These are phyloP conservation scores for Scenedesmus sp. DNA, from an alignment of 163 green algal species.

Conservation along the genomic window DNA sequence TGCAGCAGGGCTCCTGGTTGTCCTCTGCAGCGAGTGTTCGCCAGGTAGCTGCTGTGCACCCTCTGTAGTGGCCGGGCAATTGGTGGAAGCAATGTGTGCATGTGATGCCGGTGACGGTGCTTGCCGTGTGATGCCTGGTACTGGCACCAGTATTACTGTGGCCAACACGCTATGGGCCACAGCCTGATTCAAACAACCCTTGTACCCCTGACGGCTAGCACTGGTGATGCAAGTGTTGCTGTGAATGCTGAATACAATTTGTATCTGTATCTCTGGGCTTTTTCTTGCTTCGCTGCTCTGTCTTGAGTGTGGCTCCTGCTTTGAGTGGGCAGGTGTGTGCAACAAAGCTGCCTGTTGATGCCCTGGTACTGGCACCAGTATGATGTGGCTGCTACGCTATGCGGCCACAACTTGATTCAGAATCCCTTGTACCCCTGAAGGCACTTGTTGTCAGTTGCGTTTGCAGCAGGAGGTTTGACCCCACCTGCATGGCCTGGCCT, in stretches of 20 bases:
- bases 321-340: background rate
- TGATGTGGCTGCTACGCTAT: conserved; percentile 19
- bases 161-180: conserved; percentile 40
- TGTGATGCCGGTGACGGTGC: background rate
- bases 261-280: background rate
- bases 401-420: background rate
- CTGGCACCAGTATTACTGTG: conserved; percentile 51
- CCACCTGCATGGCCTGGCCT: too few relatives aligned
- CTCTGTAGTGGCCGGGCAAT: too few relatives aligned
- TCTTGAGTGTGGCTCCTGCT: background rate
- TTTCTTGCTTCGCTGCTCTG: background rate
- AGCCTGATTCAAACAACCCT: conserved; percentile 40
- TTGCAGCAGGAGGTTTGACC: too few relatives aligned
- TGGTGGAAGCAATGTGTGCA: background rate
- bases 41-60: too few relatives aligned
- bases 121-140: conserved; percentile 48
- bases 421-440: conserved; percentile 7
- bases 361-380: conserved; percentile 15
- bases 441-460: too few relatives aligned
- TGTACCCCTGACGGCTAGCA: conserved; percentile 46
- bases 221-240: background rate
- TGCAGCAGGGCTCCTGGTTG: background rate
- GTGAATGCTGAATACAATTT: background rate
- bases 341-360: background rate
- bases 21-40: too few relatives aligned